Percentiles rank a stretch among this genome's conserved stretches.
Conservation (phyloP, 2,329 filamentous ascomycete genomes). For the Exophiala aquamarina region DNA sequence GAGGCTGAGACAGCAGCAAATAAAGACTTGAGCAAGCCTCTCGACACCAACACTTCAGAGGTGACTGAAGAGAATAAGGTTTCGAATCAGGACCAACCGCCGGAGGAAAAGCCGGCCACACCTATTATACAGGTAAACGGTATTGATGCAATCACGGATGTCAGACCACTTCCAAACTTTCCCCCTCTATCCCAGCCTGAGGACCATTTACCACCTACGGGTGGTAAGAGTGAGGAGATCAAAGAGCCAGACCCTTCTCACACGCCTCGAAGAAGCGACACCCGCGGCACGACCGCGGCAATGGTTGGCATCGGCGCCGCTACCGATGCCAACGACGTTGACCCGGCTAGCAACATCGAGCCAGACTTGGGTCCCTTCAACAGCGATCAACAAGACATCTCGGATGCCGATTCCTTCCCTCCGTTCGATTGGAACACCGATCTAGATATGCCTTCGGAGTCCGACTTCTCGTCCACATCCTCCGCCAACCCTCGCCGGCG, state of each 20-base stretch:
- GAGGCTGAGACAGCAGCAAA: constrained; percentile 24
- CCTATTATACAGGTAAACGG: constrained; percentile 33
- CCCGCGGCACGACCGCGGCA: constrained; percentile 16
- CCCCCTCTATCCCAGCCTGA: constrained; percentile 8
- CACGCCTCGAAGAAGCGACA: constrained; percentile 15
- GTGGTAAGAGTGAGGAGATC: not conserved
- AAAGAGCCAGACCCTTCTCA: not conserved
- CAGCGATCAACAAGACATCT: constrained; percentile 23
- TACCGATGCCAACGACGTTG: not conserved
- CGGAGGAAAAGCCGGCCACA: constrained; percentile 22
- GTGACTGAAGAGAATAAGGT: not conserved
- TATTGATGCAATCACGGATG: constrained; percentile 18
- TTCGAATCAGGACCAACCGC: not conserved
- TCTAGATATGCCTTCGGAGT: constrained; percentile 40
- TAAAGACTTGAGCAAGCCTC: constrained; percentile 12
- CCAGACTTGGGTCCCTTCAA: too few relatives aligned
- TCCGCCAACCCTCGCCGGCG: not conserved
- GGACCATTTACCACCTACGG: not conserved
- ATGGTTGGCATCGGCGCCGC: constrained; percentile 7
- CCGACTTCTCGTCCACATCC: constrained; percentile 16
- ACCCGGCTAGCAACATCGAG: constrained; percentile 1
- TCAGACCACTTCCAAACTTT: constrained; percentile 6
- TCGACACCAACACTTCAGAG: not conserved
- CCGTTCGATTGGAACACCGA: constrained; percentile 45
- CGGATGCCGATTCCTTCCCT: constrained; percentile 37